Evolutionary conservation across 352 stramenopile genomes (phyloP).

Genomic region (Ophiocytium majus): DNA sequence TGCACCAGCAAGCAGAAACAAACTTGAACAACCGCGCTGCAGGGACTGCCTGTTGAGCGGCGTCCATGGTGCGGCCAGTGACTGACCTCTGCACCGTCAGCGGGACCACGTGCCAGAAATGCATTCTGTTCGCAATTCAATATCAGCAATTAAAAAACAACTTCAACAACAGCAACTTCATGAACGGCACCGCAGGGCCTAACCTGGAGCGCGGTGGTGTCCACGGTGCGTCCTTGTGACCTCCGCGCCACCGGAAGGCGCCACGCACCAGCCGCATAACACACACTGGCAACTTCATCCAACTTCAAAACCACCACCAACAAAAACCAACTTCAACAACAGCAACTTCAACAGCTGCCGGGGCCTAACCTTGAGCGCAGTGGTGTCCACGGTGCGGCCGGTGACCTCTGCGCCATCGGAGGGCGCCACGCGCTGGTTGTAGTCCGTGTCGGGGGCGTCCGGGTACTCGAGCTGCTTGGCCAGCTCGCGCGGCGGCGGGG

Average conservation of each 20-base stretch:
- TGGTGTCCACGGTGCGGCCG: conserved; percentile 27
- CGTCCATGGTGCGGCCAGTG: too few relatives aligned
- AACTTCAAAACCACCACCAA: background rate
- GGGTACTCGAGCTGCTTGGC: conserved; percentile 82
- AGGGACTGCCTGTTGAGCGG: too few relatives aligned
- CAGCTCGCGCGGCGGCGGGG: conserved; percentile 70
- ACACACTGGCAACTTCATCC: background rate
- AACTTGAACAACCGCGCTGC: too few relatives aligned
- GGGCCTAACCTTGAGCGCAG: conserved; percentile 39
- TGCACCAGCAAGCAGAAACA: conserved; percentile 21
- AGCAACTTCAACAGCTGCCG: background rate
- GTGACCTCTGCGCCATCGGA: conserved; percentile 31
- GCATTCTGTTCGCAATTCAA: conserved; percentile 66
- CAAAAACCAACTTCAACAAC: background rate
- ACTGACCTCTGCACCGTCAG: conserved; percentile 26
- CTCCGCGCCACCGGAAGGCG: conserved; percentile 33
- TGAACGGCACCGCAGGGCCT: too few relatives aligned
- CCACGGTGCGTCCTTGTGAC: conserved; percentile 34
- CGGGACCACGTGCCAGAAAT: conserved; percentile 62
- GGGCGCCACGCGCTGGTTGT: conserved; percentile 66
- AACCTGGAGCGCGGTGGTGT: conserved; percentile 40
- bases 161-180: background rate
- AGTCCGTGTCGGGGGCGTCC: conserved; percentile 72
- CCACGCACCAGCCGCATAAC: conserved; percentile 67
- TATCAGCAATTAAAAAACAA: background rate